phyloP scores from a whole-genome alignment of 2,329 filamentous ascomycete genomes.

The Lachnellula arida region DNA sequence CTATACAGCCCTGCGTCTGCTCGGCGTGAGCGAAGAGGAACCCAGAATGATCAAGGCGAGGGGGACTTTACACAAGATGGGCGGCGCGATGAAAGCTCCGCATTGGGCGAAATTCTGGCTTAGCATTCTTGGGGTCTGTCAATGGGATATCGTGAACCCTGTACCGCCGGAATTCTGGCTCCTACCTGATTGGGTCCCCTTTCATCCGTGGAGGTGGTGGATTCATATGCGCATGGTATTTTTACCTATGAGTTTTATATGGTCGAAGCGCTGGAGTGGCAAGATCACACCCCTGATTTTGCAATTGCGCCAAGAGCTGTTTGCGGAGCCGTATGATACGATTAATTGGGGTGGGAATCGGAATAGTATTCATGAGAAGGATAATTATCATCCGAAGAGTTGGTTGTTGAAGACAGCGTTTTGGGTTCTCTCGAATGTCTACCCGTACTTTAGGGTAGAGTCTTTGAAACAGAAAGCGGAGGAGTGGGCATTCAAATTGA shows the following conservation, averaged over 20 bases:
- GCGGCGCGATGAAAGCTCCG: constrained; percentile 76
- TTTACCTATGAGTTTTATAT: constrained; percentile 84
- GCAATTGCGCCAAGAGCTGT: constrained; percentile 74
- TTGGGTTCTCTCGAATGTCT: constrained; percentile 73
- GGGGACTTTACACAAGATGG: constrained; percentile 74
- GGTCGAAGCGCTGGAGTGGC: constrained; percentile 75
- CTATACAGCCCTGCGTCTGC: constrained; percentile 73
- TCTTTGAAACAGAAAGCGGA: constrained; percentile 68
- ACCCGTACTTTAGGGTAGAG: constrained; percentile 67
- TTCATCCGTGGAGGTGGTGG: constrained; percentile 95
- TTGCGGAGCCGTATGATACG: constrained; percentile 69
- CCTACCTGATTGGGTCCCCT: constrained; percentile 82
- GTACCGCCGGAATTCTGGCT: constrained; percentile 92
- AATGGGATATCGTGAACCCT: constrained; percentile 93
- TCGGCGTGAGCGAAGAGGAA: constrained; percentile 81
- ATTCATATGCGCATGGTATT: constrained; percentile 98
- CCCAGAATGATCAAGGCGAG: constrained; percentile 82
- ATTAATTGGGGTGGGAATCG: constrained; percentile 76
- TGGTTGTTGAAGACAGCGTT: constrained; percentile 77
- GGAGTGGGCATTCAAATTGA: constrained; percentile 73
- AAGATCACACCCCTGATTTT: constrained; percentile 70
- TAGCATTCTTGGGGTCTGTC: constrained; percentile 71
- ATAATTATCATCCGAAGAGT: constrained; percentile 93
- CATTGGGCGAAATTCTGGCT: constrained; percentile 99
- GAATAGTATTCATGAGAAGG: constrained; percentile 71